Conservation (phyloP, 2,329 filamentous ascomycete species). For the Madurella fahalii region DNA sequence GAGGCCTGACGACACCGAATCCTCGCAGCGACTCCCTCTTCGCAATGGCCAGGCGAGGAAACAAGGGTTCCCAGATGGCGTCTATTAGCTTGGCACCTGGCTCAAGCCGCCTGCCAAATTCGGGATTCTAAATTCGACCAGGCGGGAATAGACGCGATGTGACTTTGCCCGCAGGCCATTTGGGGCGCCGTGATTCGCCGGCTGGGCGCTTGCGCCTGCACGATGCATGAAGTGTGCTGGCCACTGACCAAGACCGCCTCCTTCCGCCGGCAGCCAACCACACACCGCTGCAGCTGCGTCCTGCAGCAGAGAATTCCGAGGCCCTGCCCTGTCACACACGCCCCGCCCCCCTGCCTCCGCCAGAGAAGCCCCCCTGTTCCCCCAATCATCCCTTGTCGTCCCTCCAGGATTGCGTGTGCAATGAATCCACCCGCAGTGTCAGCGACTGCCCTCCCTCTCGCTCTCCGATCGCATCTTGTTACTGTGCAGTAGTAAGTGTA, state of each 20-base stretch:
- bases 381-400: background rate
- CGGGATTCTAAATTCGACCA: conserved; percentile 16
- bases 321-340: conserved; percentile 8
- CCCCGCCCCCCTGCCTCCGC: background rate
- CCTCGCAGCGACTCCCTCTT: background rate
- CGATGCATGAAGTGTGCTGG: conserved; percentile 21
- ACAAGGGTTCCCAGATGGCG: background rate
- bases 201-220: conserved; percentile 37
- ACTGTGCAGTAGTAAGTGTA: too few relatives aligned
- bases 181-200: conserved; percentile 23
- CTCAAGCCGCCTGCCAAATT: conserved; percentile 4
- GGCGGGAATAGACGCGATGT: conserved; percentile 28
- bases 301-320: background rate
- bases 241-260: conserved; percentile 12
- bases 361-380: background rate
- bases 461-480: too few relatives aligned
- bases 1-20: background rate
- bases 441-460: background rate
- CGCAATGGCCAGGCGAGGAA: background rate
- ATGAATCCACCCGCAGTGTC: background rate
- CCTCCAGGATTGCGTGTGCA: background rate
- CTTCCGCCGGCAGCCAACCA: conserved; percentile 17
- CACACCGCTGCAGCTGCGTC: background rate
- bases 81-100: background rate
- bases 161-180: conserved; percentile 22